These are phyloP conservation scores for Trifolium pratense DNA, from an alignment of 306 rosid genomes.

Conservation along the genomic window DNA sequence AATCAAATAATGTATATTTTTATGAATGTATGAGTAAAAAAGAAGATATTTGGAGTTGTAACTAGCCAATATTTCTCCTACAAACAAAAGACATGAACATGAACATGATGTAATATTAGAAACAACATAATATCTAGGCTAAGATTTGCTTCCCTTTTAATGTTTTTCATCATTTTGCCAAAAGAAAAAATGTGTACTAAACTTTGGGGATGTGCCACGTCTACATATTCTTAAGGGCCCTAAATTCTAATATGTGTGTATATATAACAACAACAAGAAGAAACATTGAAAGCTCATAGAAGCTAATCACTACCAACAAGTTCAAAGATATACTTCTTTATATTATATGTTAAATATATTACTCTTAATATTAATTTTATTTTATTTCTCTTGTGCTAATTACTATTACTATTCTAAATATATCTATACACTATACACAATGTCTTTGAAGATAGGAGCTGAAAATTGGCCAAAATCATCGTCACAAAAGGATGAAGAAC, in stretches of 20 bases:
- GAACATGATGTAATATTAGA: constrained; percentile 48
- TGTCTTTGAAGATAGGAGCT: constrained; percentile 70
- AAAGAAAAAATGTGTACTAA: constrained; percentile 48
- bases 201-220: constrained; percentile 60
- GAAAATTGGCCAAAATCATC: constrained; percentile 48
- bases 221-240: constrained; percentile 39
- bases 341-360: no score
- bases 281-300: constrained; percentile 37
- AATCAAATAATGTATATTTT: no score
- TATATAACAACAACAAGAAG: not conserved
- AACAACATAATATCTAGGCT: constrained; percentile 38
- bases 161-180: constrained; percentile 23
- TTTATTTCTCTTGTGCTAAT: not conserved
- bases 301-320: constrained; percentile 40
- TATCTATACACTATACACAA: constrained; percentile 1
- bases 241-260: constrained; percentile 41
- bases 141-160: constrained; percentile 25
- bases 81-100: constrained; percentile 44
- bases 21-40: no score
- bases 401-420: not conserved
- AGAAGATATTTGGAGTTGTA: no score
- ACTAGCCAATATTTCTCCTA: not conserved
- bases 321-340: not conserved
- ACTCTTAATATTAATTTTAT: no score
- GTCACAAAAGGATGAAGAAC: constrained; percentile 18